Evolutionary conservation across 2,329 filamentous ascomycete species (phyloP), one percentile per base, ranked within the genome.

Genomic region (Fusarium camptoceras): DNA sequence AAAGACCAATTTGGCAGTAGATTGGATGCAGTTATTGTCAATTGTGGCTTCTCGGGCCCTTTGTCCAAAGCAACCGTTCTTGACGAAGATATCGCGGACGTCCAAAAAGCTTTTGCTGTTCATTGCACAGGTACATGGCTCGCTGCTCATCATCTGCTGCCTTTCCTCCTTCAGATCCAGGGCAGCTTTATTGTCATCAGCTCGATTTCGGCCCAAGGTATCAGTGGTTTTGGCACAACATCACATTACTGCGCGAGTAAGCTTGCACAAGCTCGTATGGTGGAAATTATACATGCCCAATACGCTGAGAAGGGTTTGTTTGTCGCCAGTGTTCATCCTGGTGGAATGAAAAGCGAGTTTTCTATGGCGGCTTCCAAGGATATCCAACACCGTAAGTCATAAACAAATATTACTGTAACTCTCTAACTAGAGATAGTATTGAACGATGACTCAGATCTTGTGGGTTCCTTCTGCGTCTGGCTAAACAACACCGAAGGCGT

Each of bases 231-330:
- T n/a, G 59, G 61, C 8, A 58, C 61, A 9, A 64, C 61, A 2
- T 64, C 61, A 1, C 61, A 64, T 2, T 64, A 64, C 8, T 64
- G 61, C 2, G 18, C 50, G 4, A 64, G 61, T 4, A 64, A 64
- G 6, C n/a, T 64, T 8, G 61, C 59, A 1, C 61, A 64, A 28
- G 43, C 44, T 11, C 50, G 61, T 1, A 50, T 64, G 25, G 20
- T 64, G 3, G 61, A 64, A 3, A 50, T 64, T 0, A 1, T 64
- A 0, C 59, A 64, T 14, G 50, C 50, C 0, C 61, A 64, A 15
- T 64, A 64, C 14, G 43, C 50, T 1, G 44, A 46, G 0, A 31
- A 46, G 9, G 59, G 50, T 1, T 4, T 64, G 3, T 64, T 64
- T 3, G 59, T 50, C 3, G 43, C 44, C 1, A 64, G 44, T 25